These are phyloP conservation scores for Calonectria crousiana DNA, from an alignment of 2,329 filamentous ascomycete species.

Conservation along the genomic window DNA sequence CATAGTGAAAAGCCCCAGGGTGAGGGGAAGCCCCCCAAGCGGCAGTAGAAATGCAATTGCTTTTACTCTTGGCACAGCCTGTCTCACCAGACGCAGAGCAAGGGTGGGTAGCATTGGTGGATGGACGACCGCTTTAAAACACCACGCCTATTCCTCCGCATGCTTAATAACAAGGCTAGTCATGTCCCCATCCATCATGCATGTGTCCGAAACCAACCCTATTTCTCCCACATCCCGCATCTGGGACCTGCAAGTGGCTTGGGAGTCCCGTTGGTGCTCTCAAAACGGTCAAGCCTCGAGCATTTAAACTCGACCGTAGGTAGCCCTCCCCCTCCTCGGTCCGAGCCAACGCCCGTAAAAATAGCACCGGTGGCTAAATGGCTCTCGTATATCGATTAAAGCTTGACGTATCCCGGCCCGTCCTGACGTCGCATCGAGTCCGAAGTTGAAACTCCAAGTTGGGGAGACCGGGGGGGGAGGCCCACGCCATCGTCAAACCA, in stretches of 20 bases:
- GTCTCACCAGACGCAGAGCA: not conserved
- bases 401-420: not conserved
- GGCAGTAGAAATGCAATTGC: not conserved
- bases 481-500: slow-evolving; percentile 7
- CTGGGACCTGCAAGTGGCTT: not conserved
- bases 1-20: not conserved
- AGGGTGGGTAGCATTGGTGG: not conserved
- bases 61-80: not conserved
- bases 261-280: not conserved
- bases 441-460: slow-evolving; percentile 1
- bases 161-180: not conserved
- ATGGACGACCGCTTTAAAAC: not conserved
- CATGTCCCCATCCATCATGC: not conserved
- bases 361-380: not conserved
- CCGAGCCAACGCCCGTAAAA: not conserved
- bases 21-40: not conserved
- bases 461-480: not conserved
- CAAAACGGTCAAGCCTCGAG: not conserved
- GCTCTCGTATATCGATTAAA: not conserved
- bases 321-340: not conserved
- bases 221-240: slow-evolving; percentile 2
- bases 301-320: not conserved
- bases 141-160: not conserved
- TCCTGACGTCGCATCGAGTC: not conserved
- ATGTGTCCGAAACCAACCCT: not conserved